A percentile compares a stretch with the other conserved stretches of the same genome.
phyloP scores from a whole-genome alignment of 176 grass and related monocot species.

The Musa acuminata region DNA sequence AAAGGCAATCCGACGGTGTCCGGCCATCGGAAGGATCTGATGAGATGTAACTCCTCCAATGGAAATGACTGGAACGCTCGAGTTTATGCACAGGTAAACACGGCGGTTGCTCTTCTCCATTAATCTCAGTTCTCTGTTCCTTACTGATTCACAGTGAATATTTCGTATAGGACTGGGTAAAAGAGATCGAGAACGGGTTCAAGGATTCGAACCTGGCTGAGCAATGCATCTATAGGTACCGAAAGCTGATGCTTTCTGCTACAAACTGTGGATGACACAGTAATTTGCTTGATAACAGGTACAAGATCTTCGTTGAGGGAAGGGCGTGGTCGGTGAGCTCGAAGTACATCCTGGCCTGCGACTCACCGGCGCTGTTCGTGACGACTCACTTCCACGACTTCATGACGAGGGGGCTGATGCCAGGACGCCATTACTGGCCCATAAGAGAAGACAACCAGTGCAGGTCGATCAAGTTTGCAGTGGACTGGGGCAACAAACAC shows the following conservation, averaged over 20 bases:
- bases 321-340: slow-evolving; percentile 48
- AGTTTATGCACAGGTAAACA: slow-evolving; percentile 28
- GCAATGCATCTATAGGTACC: slow-evolving; percentile 54
- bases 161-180: slow-evolving; percentile 29
- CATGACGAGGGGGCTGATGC: slow-evolving; percentile 34
- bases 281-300: slow-evolving; percentile 23
- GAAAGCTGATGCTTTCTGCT: neutral
- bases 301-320: slow-evolving; percentile 58
- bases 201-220: slow-evolving; percentile 38
- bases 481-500: slow-evolving; percentile 51
- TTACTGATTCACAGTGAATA: no score
- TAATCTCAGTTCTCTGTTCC: no score
- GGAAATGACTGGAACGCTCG: slow-evolving; percentile 49
- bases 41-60: slow-evolving; percentile 30
- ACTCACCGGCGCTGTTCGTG: slow-evolving; percentile 41
- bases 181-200: slow-evolving; percentile 23
- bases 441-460: slow-evolving; percentile 29
- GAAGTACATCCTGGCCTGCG: slow-evolving; percentile 50
- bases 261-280: neutral
- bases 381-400: slow-evolving; percentile 39
- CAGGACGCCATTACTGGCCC: slow-evolving; percentile 53
- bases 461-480: slow-evolving; percentile 46
- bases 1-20: slow-evolving; percentile 26
- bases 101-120: neutral
- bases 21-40: slow-evolving; percentile 16